phyloP scores from a whole-genome alignment of 805 yeast species.

The Candida pini region DNA sequence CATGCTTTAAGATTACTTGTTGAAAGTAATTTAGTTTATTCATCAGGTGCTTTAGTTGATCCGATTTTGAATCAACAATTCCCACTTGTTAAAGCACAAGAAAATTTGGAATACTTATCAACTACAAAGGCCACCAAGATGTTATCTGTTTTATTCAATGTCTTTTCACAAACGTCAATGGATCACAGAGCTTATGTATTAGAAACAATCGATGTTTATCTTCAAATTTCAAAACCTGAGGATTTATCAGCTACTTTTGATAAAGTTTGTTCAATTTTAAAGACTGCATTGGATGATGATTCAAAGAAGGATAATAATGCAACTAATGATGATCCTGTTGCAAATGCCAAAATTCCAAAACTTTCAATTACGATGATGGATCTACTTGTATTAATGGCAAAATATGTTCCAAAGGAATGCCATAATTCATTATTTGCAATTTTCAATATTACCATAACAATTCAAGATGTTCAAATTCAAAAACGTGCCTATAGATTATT shows the following conservation, averaged over 20 bases:
- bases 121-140: conserved; percentile 61
- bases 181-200: conserved; percentile 79
- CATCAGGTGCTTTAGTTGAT: conserved; percentile 53
- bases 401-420: conserved; percentile 66
- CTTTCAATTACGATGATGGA: conserved; percentile 87
- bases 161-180: conserved; percentile 82
- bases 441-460: conserved; percentile 59
- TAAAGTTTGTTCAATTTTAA: conserved; percentile 76
- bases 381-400: conserved; percentile 78
- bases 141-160: conserved; percentile 84
- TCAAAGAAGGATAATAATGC: conserved; percentile 34
- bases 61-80: conserved; percentile 58
- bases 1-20: conserved; percentile 73
- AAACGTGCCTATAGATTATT: conserved; percentile 85
- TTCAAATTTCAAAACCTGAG: conserved; percentile 59
- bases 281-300: conserved; percentile 66
- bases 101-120: conserved; percentile 58
- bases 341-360: conserved; percentile 37
- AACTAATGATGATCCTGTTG: conserved; percentile 29
- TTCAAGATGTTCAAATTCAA: conserved; percentile 65
- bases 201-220: conserved; percentile 79
- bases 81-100: conserved; percentile 47
- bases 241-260: conserved; percentile 75
- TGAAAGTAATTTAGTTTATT: conserved; percentile 64
- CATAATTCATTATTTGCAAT: conserved; percentile 75